phyloP scores from a whole-genome alignment of 805 yeast species.

The Cyberlindnera subsufficiens region DNA sequence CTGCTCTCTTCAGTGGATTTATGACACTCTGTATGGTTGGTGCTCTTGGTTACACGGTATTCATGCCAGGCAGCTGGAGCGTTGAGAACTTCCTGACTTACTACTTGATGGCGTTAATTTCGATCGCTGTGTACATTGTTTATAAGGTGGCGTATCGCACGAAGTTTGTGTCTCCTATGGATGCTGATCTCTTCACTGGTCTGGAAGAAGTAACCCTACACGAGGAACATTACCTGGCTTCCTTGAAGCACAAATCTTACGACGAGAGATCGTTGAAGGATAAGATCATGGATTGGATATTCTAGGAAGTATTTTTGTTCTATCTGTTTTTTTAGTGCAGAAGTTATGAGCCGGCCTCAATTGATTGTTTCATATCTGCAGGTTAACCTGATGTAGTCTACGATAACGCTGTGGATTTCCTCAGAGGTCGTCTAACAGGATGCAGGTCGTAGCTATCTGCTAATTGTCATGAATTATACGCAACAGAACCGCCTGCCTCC shows the following conservation, averaged over 20 bases:
- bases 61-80: conserved; percentile 67
- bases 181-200: conserved; percentile 51
- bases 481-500: too few relatives aligned
- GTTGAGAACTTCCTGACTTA: conserved; percentile 57
- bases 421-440: too few relatives aligned
- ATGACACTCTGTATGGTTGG: conserved; percentile 45
- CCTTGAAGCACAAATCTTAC: conserved; percentile 1
- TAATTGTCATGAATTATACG: too few relatives aligned
- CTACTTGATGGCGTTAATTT: conserved; percentile 66
- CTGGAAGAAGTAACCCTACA: conserved; percentile 53
- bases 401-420: conserved; percentile 36
- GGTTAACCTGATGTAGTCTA: conserved; percentile 32
- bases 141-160: conserved; percentile 47
- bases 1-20: conserved; percentile 43
- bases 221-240: conserved; percentile 30
- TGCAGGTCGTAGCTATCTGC: too few relatives aligned
- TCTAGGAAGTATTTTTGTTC: conserved; percentile 21
- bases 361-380: conserved; percentile 22
- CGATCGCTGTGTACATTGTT: conserved; percentile 36
- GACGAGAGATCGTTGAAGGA: conserved; percentile 27
- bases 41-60: conserved; percentile 64
- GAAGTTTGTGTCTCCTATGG: conserved; percentile 36
- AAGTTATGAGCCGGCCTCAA: neutral
- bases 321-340: conserved; percentile 46
- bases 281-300: conserved; percentile 12